Evolutionary conservation across 2,329 filamentous ascomycete genomes (phyloP), one percentile per base, ranked within the genome.

Genomic region (Pezicula rhizophila): DNA sequence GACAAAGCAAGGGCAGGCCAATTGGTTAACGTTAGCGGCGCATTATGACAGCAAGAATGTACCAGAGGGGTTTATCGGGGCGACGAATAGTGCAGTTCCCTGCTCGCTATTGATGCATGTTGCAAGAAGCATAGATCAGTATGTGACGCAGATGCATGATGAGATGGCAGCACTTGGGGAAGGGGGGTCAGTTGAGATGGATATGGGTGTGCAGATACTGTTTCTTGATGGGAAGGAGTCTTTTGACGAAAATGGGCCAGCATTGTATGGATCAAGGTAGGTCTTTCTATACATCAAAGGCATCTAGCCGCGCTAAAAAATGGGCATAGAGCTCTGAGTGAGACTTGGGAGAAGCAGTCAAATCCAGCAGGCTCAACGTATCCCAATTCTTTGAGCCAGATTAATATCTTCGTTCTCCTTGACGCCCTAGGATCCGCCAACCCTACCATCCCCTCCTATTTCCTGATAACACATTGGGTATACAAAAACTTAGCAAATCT

Each of bases 191-290:
- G 89, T 41, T 83, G 84, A 57, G 79, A 87, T 54, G 82, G 81
- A 62, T 42, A 82, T 81, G 62, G 91, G 91, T 1, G 76, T 96
- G 31, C 91, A 96, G 70, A 85, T 96, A 25, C 57, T 96, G 26
- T 77, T 96, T 51, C 69, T 96, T 11, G 91, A 96, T 60, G 91
- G 92, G 5, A 92, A 96, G 68, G 91, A 96, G 68, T 89, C 91
- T 0, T 96, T 93, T 67, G 78, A 33, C 66, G 67, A 1, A 96
- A 90, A 90, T 84, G 81, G 1, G 78, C 78, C 26, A 78, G 75
- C 87, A 3, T 70, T 96, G 6, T 96, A 96, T 59, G 91, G 91
- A 1, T 79, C 90, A 15, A 79, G 87, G 82, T 85, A 71, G 20
- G 72, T 47, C 20, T 31, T 12, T 48, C 2, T 15, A 11, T 14